A percentile compares a stretch with the other conserved stretches of the same genome.
Conservation (phyloP, 2,329 filamentous ascomycete species). For the Phyllosticta capitalensis region DNA sequence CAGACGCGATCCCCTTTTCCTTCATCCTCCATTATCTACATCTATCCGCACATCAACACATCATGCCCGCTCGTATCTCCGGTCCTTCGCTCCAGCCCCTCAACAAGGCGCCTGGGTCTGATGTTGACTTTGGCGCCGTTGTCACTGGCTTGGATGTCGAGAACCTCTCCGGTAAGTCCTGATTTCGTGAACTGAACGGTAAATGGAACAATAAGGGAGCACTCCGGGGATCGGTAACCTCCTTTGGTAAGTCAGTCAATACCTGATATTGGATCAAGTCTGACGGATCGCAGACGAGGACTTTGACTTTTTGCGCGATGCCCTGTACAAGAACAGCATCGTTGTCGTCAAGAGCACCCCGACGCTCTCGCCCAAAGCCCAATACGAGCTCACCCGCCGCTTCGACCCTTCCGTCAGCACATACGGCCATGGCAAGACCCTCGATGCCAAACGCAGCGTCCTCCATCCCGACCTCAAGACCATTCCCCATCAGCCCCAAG, state of each 20-base stretch:
- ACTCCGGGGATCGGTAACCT: constrained; percentile 54
- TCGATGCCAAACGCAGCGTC: constrained; percentile 56
- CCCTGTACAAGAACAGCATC: constrained; percentile 59
- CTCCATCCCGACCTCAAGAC: constrained; percentile 74
- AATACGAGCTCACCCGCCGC: constrained; percentile 62
- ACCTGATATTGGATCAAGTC: neutral
- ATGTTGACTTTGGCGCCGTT: constrained; percentile 48
- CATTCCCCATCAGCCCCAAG: constrained; percentile 68
- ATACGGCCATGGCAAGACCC: constrained; percentile 69
- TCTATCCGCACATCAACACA: neutral
- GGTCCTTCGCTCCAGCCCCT: constrained; percentile 13
- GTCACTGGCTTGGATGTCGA: constrained; percentile 52
- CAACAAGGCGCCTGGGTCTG: constrained; percentile 16
- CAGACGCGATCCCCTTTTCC: neutral
- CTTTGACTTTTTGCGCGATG: constrained; percentile 53
- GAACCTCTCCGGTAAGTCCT: constrained; percentile 48
- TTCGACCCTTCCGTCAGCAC: constrained; percentile 58
- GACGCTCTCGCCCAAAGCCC: constrained; percentile 56
- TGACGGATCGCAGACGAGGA: constrained; percentile 42
- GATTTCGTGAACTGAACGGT: constrained; percentile 5
- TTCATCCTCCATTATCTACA: neutral
- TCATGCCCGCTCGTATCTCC: constrained; percentile 8
- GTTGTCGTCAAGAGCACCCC: constrained; percentile 61
- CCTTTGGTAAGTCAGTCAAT: constrained; percentile 22
- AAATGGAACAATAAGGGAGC: constrained; percentile 34